These are phyloP conservation scores for Sclerotinia borealis DNA, from an alignment of 2,329 filamentous ascomycete genomes.

Conservation along the genomic window DNA sequence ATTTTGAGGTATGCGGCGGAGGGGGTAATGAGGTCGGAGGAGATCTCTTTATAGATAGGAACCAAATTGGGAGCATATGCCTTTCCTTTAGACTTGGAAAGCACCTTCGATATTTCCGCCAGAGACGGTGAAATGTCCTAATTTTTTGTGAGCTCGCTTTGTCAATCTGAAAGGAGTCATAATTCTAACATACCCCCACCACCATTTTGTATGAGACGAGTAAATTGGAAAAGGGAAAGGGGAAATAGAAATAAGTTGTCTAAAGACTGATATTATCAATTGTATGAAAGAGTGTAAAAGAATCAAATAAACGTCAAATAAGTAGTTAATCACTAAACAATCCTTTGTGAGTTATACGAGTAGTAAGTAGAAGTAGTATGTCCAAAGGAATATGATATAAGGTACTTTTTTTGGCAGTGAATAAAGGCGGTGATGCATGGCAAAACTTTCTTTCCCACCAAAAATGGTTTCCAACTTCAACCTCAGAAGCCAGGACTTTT, in stretches of 20 bases:
- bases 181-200: conserved; percentile 21
- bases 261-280: not conserved
- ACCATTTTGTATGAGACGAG: conserved; percentile 21
- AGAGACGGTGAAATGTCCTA: conserved; percentile 53
- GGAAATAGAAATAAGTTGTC: not conserved
- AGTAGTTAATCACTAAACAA: not conserved
- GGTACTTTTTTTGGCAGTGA: not conserved
- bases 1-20: conserved; percentile 94
- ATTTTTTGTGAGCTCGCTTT: conserved; percentile 23
- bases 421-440: not conserved
- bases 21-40: conserved; percentile 88
- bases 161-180: conserved; percentile 19
- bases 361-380: no score
- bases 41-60: conserved; percentile 76
- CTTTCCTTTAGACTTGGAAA: conserved; percentile 44
- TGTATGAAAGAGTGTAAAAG: not conserved
- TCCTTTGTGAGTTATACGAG: not conserved
- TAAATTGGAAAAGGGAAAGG: not conserved
- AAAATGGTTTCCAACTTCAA: not conserved
- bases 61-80: conserved; percentile 66
- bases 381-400: no score
- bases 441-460: not conserved
- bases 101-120: conserved; percentile 50
- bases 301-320: not conserved
- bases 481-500: not conserved